Percentiles rank a stretch among this genome's conserved stretches.
phyloP scores from a whole-genome alignment of 2,329 filamentous ascomycete species.

The Cercospora zeina region DNA sequence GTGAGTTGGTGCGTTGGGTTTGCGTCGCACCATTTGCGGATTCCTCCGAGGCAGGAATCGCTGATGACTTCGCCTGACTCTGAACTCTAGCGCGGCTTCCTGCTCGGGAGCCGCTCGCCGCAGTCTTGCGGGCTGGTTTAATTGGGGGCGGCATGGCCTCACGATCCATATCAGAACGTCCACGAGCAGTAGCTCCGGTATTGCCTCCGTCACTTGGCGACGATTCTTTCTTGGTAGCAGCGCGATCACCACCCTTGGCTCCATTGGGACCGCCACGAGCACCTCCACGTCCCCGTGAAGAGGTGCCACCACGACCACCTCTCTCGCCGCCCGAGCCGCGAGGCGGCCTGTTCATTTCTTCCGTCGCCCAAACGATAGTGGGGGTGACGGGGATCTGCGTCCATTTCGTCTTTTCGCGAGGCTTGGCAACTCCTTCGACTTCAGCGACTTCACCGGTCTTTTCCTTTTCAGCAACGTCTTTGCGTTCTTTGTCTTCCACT shows the following conservation, averaged over 20 bases:
- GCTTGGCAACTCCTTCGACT: conserved; percentile 52
- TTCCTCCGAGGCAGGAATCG: background rate
- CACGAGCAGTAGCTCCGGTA: conserved; percentile 18
- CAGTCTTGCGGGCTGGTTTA: conserved; percentile 25
- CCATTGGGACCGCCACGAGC: conserved; percentile 45
- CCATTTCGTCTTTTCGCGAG: conserved; percentile 78
- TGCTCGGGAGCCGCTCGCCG: conserved; percentile 22
- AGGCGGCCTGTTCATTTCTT: conserved; percentile 32
- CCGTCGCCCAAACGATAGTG: conserved; percentile 82
- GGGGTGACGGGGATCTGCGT: conserved; percentile 79
- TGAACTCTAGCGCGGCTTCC: conserved; percentile 22
- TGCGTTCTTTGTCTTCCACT: conserved; percentile 73
- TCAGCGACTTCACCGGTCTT: conserved; percentile 66
- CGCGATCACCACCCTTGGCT: conserved; percentile 42
- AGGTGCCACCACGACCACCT: conserved; percentile 57
- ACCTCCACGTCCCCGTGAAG: conserved; percentile 48
- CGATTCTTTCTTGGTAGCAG: conserved; percentile 19
- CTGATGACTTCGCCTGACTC: conserved; percentile 16
- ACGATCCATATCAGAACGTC: conserved; percentile 33
- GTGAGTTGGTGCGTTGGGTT: conserved; percentile 26
- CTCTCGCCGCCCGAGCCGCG: conserved; percentile 51
- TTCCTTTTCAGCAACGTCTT: conserved; percentile 57
- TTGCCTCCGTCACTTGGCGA: conserved; percentile 27
- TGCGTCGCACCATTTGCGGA: conserved; percentile 13
- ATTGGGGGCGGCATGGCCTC: conserved; percentile 34